Evolutionary conservation across 2,329 filamentous ascomycete species (phyloP).

Genomic region (Blumeriella jaapii): DNA sequence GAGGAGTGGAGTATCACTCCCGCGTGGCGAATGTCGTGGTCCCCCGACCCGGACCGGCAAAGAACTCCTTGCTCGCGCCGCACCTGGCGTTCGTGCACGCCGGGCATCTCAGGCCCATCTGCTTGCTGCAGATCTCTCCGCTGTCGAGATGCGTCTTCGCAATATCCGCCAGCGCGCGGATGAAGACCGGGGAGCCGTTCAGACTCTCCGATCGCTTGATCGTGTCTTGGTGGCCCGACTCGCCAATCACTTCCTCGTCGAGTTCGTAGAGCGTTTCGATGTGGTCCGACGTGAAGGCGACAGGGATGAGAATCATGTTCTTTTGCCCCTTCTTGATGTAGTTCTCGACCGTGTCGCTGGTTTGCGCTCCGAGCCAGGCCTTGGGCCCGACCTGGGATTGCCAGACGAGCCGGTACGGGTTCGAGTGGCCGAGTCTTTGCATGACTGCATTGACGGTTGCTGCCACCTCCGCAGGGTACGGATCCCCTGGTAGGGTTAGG

Average conservation of each 20-base stretch:
- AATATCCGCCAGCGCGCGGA: constrained; percentile 77
- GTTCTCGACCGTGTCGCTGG: constrained; percentile 72
- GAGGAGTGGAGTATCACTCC: too few relatives aligned
- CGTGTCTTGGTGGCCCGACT: constrained; percentile 63
- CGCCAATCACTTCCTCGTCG: constrained; percentile 88
- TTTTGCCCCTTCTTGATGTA: constrained; percentile 87
- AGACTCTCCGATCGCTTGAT: constrained; percentile 87
- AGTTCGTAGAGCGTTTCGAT: constrained; percentile 95
- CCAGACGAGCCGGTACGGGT: constrained; percentile 92
- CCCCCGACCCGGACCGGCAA: constrained; percentile 27
- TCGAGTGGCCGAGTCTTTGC: constrained; percentile 74
- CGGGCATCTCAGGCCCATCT: constrained; percentile 87
- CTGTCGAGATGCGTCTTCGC: constrained; percentile 68
- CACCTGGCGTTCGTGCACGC: constrained; percentile 87
- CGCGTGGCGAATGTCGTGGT: constrained; percentile 6
- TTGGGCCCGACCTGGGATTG: constrained; percentile 95
- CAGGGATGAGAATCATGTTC: constrained; percentile 82
- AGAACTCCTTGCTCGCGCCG: constrained; percentile 62
- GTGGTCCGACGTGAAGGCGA: constrained; percentile 97
- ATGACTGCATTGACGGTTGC: constrained; percentile 97
- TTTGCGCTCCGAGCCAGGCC: constrained; percentile 93
- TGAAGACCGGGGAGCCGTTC: constrained; percentile 86
- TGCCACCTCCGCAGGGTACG: constrained; percentile 89
- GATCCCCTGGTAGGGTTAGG: constrained; percentile 50
- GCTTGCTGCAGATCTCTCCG: constrained; percentile 57